phyloP scores from a whole-genome alignment of 352 stramenopile species.

The Phytophthora brassicae region DNA sequence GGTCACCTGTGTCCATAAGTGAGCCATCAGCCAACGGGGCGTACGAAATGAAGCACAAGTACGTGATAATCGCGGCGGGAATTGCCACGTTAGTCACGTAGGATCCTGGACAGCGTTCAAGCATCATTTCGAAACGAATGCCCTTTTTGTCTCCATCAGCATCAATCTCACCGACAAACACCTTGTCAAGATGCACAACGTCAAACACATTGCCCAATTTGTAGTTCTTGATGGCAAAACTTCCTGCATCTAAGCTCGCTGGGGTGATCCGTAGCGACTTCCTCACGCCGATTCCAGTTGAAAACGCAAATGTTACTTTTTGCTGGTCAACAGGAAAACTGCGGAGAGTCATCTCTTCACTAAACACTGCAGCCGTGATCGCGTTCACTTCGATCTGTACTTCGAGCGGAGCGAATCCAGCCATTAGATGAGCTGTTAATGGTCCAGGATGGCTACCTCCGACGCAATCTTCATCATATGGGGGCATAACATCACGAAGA shows the following conservation, averaged over 20 bases:
- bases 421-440: constrained; percentile 34
- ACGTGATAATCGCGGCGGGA: constrained; percentile 49
- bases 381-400: constrained; percentile 42
- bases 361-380: constrained; percentile 47
- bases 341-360: constrained; percentile 56
- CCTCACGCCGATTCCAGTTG: constrained; percentile 34
- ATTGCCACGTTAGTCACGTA: constrained; percentile 61
- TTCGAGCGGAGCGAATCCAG: constrained; percentile 38
- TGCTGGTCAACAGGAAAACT: constrained; percentile 67
- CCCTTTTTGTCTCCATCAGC: constrained; percentile 38
- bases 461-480: constrained; percentile 5
- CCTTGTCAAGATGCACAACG: constrained; percentile 52
- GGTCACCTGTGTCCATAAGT: constrained; percentile 50
- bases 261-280: constrained; percentile 39
- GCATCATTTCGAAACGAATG: constrained; percentile 61
- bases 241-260: constrained; percentile 37
- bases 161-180: constrained; percentile 47
- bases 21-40: constrained; percentile 33
- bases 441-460: constrained; percentile 21
- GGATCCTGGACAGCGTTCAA: constrained; percentile 50
- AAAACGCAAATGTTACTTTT: constrained; percentile 55
- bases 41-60: constrained; percentile 59
- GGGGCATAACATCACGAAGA: constrained; percentile 41
- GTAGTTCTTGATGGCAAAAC: constrained; percentile 51
- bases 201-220: constrained; percentile 59